These are phyloP conservation scores for Yamadazyma friedrichii DNA, from an alignment of 1,139 yeast species.

Conservation along the genomic window DNA sequence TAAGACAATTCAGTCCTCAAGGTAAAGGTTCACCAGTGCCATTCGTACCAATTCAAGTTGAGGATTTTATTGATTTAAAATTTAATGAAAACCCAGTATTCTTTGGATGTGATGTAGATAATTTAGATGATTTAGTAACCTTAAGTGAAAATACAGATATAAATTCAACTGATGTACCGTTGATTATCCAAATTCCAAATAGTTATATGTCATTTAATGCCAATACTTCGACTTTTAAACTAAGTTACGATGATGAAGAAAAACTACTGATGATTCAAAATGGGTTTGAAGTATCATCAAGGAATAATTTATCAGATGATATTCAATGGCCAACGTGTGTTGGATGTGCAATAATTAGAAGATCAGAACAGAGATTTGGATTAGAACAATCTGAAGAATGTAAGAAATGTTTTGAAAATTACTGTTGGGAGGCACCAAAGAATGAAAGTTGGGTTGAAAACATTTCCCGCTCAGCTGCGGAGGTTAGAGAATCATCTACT, in stretches of 20 bases:
- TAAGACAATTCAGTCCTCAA: conserved; percentile 46
- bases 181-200: conserved; percentile 41
- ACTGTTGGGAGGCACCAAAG: conserved; percentile 33
- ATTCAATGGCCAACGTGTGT: conserved; percentile 42
- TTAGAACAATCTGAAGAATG: conserved; percentile 41
- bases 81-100: conserved; percentile 35
- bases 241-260: conserved; percentile 38
- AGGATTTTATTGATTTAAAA: conserved; percentile 26
- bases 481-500: conserved; percentile 9
- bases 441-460: conserved; percentile 18
- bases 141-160: conserved; percentile 27
- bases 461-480: neutral
- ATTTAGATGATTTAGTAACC: conserved; percentile 27
- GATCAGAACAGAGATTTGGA: conserved; percentile 41
- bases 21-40: conserved; percentile 44
- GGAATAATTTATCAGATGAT: conserved; percentile 37
- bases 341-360: conserved; percentile 46
- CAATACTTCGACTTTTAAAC: conserved; percentile 40
- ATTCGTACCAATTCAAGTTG: conserved; percentile 32
- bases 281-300: conserved; percentile 39
- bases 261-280: conserved; percentile 30
- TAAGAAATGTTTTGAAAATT: conserved; percentile 34
- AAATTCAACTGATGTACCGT: conserved; percentile 37
- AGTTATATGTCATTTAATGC: conserved; percentile 27
- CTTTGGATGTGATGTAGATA: conserved; percentile 40